These are phyloP conservation scores for Geotrichum macrosporum DNA, from an alignment of 1,139 yeast species.

Conservation along the genomic window DNA sequence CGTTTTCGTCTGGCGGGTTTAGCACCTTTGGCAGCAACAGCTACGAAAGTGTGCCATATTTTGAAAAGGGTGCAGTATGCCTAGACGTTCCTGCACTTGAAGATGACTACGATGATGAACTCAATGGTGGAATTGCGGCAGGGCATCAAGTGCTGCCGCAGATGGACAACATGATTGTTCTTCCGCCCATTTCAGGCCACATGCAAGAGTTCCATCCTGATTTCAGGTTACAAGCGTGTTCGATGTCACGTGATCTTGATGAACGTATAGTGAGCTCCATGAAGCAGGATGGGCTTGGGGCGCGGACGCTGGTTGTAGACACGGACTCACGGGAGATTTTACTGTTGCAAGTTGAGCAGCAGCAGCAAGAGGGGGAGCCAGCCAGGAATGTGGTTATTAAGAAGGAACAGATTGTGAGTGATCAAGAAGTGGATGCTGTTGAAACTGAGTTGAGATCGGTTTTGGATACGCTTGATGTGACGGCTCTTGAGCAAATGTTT, in stretches of 20 bases:
- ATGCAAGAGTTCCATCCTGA: conserved; percentile 33
- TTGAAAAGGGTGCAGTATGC: conserved; percentile 10
- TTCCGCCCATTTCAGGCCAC: conserved; percentile 34
- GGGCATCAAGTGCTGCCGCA: not conserved
- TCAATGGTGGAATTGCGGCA: not conserved
- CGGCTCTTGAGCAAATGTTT: not conserved
- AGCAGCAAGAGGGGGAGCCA: too few species aligned
- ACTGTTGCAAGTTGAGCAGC: not conserved
- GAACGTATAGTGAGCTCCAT: conserved; percentile 28
- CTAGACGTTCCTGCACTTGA: conserved; percentile 16
- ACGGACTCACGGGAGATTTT: not conserved
- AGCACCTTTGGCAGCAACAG: too few species aligned
- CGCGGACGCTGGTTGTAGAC: not conserved
- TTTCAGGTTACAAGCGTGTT: conserved; percentile 31
- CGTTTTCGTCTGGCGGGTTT: not conserved
- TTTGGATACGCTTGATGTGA: not conserved
- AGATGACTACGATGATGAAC: conserved; percentile 3
- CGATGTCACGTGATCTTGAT: conserved; percentile 28
- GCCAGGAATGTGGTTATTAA: too few species aligned
- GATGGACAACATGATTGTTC: conserved; percentile 19
- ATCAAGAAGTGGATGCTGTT: not conserved
- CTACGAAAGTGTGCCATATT: conserved; percentile 7
- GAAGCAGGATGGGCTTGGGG: conserved; percentile 18
- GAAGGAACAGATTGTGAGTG: not conserved
- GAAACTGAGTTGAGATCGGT: not conserved